Conservation (phyloP, 257 asterid species). For the Penstemon newberryi region DNA sequence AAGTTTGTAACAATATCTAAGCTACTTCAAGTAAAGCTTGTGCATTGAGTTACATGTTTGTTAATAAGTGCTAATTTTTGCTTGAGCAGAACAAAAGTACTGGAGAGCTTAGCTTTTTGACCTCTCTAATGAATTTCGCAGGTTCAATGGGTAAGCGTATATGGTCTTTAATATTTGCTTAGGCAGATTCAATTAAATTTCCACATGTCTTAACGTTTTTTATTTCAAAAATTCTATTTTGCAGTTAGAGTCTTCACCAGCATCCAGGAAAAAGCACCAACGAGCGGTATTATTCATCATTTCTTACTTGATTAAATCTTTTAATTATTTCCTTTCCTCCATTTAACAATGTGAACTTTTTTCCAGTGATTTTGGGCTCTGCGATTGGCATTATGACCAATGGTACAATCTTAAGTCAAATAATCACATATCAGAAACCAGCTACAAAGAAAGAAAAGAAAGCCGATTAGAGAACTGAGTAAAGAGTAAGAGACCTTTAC, state of each 20-base stretch:
- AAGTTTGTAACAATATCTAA: neutral
- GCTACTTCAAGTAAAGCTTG: neutral
- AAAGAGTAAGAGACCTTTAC: too few species aligned
- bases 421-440: conserved; percentile 59
- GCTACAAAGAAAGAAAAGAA: conserved; percentile 74
- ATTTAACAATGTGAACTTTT: conserved; percentile 7
- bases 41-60: neutral
- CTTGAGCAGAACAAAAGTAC: conserved; percentile 83
- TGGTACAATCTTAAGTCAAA: conserved; percentile 85
- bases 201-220: conserved; percentile 11
- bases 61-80: conserved; percentile 21
- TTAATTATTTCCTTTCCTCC: neutral
- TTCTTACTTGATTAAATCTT: neutral
- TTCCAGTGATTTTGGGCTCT: conserved; percentile 79
- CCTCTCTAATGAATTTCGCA: conserved; percentile 80
- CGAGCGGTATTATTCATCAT: conserved; percentile 58
- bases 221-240: conserved; percentile 1
- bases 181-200: conserved; percentile 7
- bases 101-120: conserved; percentile 92
- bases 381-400: conserved; percentile 75
- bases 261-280: conserved; percentile 91
- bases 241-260: conserved; percentile 97
- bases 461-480: conserved; percentile 48
- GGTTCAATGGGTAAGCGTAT: conserved; percentile 84
- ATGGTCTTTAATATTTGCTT: neutral